Evolutionary conservation across 2,329 filamentous ascomycete genomes (phyloP), one percentile per base, ranked within the genome.

Genomic region (Alternaria arborescens): DNA sequence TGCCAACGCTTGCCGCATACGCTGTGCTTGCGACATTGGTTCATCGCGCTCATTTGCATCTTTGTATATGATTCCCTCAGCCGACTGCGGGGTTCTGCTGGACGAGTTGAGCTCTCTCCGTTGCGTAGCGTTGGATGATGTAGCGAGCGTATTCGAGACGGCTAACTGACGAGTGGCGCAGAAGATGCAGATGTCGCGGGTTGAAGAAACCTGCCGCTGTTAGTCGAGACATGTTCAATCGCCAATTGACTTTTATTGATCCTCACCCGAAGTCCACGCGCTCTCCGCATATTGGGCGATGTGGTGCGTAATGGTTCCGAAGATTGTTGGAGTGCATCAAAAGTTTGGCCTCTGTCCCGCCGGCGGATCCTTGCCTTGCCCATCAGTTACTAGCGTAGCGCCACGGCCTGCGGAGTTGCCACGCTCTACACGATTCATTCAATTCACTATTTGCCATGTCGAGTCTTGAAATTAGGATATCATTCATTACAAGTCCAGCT

Each of bases 121-220:
- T 44, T 78, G 77, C n/a, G 66, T 55, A n/a, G 67, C 36, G 8
- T 43, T 41, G 4, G 69, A 51, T 12, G 60, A 60, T 18, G 70
- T 22, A 47, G 55, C 52, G 28, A 61, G 65, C 14, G 60, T 42
- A 50, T 69, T 68, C 52, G 66, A 64, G 26, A 63, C 61, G 55
- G 70, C 65, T 47, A 71, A 50, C 67, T 75, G 74, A 43, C 74
- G 73, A 58, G 73, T 73, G 70, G 77, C 75, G 72, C 77, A 79
- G 52, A 79, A 77, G 66, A 77, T 64, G 68, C 77, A 79, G 50
- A 79, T 66, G 55, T 78, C 70, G 64, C 75, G 76, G 61, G 75
- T 70, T 30, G 76, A 71, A 36, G 75, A 73, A 16, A 70, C 71
- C 77, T 79, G 38, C 28, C 30, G 30, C 22, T 41, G 47, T 62